Conservation (phyloP, 139 green algal species). For the Zygnema circumcarinatum region DNA sequence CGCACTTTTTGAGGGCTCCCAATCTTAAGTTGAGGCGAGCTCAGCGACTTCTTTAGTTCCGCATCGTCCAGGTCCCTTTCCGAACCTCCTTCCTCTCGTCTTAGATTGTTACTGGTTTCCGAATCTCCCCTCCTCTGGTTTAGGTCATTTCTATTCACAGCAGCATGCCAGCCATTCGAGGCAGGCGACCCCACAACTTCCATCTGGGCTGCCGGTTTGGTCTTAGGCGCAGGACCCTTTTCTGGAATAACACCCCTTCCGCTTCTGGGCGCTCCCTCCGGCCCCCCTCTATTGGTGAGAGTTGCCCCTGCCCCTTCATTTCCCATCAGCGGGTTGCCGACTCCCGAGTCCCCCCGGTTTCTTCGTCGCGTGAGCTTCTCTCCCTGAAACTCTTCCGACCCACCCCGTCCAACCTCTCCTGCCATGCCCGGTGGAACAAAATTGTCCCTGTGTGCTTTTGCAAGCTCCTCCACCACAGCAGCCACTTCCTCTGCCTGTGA, state of each 20-base stretch:
- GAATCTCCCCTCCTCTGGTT: neutral
- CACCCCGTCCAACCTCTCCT: slow-evolving; percentile 8
- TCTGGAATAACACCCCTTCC: neutral
- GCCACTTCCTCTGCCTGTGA: slow-evolving; percentile 25
- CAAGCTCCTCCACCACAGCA: slow-evolving; percentile 23
- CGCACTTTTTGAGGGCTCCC: neutral
- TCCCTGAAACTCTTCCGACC: neutral
- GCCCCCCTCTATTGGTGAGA: neutral
- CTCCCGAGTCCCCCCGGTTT: neutral
- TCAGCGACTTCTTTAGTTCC: neutral
- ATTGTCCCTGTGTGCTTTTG: slow-evolving; percentile 21
- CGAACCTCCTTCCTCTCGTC: neutral
- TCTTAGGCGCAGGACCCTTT: neutral
- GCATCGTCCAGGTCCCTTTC: neutral
- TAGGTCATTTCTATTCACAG: neutral
- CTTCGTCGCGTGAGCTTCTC: neutral
- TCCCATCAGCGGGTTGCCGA: neutral
- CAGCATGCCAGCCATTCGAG: neutral
- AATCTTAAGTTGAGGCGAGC: neutral
- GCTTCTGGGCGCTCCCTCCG: neutral
- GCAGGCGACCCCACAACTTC: neutral
- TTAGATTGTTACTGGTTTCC: neutral
- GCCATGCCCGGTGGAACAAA: slow-evolving; percentile 3
- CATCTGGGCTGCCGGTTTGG: neutral
- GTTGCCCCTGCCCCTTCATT: neutral